Evolutionary conservation across 2,329 filamentous ascomycete genomes (phyloP).

Genomic region (Colletotrichum ledebouriae): DNA sequence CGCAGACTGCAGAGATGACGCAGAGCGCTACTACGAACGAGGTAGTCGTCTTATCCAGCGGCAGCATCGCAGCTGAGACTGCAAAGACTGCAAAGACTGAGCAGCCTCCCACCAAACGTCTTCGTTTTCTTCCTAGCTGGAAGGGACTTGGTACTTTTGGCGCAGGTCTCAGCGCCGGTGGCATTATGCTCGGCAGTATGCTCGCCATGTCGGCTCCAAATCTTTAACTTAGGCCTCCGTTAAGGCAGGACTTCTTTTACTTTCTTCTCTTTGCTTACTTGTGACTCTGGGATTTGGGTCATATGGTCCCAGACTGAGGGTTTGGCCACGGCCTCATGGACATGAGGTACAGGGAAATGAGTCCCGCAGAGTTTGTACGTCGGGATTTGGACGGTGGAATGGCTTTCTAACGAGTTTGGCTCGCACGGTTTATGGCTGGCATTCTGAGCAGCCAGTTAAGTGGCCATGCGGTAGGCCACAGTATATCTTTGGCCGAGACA

Average conservation of each 20-base stretch:
- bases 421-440: background rate
- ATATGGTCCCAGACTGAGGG: background rate
- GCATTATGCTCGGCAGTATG: conserved; percentile 26
- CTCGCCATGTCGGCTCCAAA: conserved; percentile 34
- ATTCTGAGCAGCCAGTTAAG: background rate
- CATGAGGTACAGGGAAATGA: background rate
- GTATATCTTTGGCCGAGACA: conserved; percentile 15
- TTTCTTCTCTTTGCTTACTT: background rate
- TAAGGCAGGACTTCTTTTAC: background rate
- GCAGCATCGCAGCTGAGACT: background rate
- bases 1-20: background rate
- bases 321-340: conserved; percentile 8
- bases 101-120: conserved; percentile 14
- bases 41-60: background rate
- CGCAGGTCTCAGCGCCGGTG: conserved; percentile 24
- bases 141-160: conserved; percentile 9
- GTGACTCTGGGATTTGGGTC: background rate
- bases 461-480: background rate
- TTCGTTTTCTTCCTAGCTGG: conserved; percentile 17
- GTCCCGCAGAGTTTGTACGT: background rate
- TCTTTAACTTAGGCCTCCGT: conserved; percentile 10
- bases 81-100: background rate
- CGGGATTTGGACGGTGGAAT: conserved; percentile 6
- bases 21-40: conserved; percentile 27
- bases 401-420: conserved; percentile 9